These are phyloP conservation scores for Pharus latifolius DNA, from an alignment of 176 grass and related monocot genomes.

Conservation along the genomic window DNA sequence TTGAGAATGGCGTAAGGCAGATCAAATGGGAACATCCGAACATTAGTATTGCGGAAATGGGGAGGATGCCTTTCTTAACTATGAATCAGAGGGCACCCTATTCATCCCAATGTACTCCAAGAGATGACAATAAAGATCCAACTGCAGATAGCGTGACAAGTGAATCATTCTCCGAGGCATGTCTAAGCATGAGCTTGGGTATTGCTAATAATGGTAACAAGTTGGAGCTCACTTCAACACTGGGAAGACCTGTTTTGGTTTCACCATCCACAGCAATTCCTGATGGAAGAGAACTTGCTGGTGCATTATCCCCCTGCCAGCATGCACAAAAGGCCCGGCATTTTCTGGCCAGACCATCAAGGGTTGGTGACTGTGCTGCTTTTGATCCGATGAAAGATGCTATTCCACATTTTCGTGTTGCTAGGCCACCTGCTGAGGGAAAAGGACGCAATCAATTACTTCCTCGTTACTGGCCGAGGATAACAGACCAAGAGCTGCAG, in stretches of 20 bases:
- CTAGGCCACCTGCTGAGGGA: conserved; percentile 89
- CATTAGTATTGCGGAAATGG: conserved; percentile 37
- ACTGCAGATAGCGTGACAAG: conserved; percentile 44
- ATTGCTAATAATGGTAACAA: conserved; percentile 49
- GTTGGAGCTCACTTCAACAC: conserved; percentile 40
- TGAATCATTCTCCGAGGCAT: conserved; percentile 55
- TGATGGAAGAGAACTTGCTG: conserved; percentile 54
- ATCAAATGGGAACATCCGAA: conserved; percentile 76
- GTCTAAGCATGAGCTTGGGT: conserved; percentile 77
- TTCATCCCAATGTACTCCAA: conserved; percentile 37
- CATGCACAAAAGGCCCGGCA: conserved; percentile 55
- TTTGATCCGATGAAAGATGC: conserved; percentile 65
- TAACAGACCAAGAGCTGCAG: conserved; percentile 97
- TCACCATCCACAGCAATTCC: conserved; percentile 31
- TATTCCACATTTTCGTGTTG: conserved; percentile 84
- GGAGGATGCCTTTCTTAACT: conserved; percentile 48
- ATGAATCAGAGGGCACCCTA: conserved; percentile 54
- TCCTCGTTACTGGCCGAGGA: conserved; percentile 98
- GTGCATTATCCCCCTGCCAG: conserved; percentile 41
- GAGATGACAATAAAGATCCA: conserved; percentile 54
- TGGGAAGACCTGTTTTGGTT: conserved; percentile 46
- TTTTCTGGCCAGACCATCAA: conserved; percentile 58
- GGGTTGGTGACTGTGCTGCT: conserved; percentile 31
- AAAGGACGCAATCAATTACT: conserved; percentile 88
- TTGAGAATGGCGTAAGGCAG: conserved; percentile 37